Base-by-base conservation (phyloP, 768 basidiomycete genomes). In the Lactarius trivialis region DNA sequence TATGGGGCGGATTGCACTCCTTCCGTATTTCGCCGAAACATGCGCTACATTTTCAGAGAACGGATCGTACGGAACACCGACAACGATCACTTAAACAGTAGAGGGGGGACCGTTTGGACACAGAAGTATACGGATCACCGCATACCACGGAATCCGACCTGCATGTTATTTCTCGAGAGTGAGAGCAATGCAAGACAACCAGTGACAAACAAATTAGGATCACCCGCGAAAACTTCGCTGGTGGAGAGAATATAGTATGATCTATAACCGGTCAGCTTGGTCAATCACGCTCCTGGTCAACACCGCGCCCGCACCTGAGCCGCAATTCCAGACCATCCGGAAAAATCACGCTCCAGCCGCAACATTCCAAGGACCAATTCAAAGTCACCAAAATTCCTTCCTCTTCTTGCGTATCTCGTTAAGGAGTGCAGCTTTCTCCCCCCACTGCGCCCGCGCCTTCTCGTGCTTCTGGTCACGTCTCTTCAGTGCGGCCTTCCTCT, bases 391-490 rank as follows among this genome's bases (percentile, higher is more conserved):
- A 69, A 86, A 79, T 70, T 84, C 80, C 67, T 81, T 82, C 66
- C 89, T 79, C 73, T 85, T 89, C 70, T 77, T 77, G 67, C 79
- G 75, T 55, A 91, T 83, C n/a, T 85, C 85, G 71, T 77, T 78
- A 5, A 81, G 76, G 59, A 85, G 75, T 48, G 78, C 68, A 73
- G 85, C 85, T 70, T 80, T 80, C 74, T 91, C 86, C 26, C 88
- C 85, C 91, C 91, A 92, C 63, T 77, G 76, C 30, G 75, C 80
- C 65, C 82, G 77, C 33, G 74, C 70, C 56, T 70, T 73, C 58
- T 74, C 78, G 60, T 85, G 83, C 67, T 74, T 74, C 55, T 67
- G 74, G 24, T 85, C 81, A 61, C 82, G 77, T 61, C 65, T 72
- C 61, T 66, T 76, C 56, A 76, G 73, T 59, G 79, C 73, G 56